Evolutionary conservation across 352 stramenopile genomes (phyloP), one percentile per base, ranked within the genome.

Genomic region (Phytophthora sp.): DNA sequence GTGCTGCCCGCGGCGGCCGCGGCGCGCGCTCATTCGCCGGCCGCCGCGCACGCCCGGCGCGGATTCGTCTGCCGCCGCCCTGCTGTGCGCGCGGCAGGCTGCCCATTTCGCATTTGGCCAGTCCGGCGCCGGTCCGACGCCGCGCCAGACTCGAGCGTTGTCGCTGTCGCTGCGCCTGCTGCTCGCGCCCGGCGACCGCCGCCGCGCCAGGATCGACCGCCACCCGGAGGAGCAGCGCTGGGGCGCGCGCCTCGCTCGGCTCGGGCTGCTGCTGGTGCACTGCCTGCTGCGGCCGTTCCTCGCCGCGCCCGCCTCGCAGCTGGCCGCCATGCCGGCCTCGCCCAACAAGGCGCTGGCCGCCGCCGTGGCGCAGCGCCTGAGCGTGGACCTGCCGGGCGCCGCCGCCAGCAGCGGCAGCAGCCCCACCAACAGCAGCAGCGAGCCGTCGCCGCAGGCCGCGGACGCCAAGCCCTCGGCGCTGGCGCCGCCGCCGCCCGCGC

Each of bases 281-380:
- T 69, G 68, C 49, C 48, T 79, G 8, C 37, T 79, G 53, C 66
- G 62, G 52, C 63, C 62, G 35, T 74, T 79, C 50, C 32, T 74
- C 35, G 35, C 37, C 31, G 30, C 54, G 32, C 44, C 56, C 21
- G 18, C 51, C 17, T 44, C 67, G 32, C 37, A 24, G 6, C 17
- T 68, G 1, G 32, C 53, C 12, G 52, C n/a, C 12, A 24, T 7
- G 26, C 11, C 21, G 39, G 2, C n/a, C 21, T 56, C 51, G 17
- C 50, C 59, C 17, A 60, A 55, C 20, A 75, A 61, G 21, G 54
- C 50, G 10, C 45, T 74, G 18, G 43, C 53, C 20, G 31, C 49
- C 3, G 55, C 54, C 18, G 62, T 72, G n/a, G 37, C 53, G 12
- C 51, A 68, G 28, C 55, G 50, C 0, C 46, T 65, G 20, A 44